Percentiles rank a stretch among this genome's conserved stretches.
These are phyloP conservation scores for Blepharisma japonicum DNA, from an alignment of 73 alveolate genomes.

Conservation along the genomic window DNA sequence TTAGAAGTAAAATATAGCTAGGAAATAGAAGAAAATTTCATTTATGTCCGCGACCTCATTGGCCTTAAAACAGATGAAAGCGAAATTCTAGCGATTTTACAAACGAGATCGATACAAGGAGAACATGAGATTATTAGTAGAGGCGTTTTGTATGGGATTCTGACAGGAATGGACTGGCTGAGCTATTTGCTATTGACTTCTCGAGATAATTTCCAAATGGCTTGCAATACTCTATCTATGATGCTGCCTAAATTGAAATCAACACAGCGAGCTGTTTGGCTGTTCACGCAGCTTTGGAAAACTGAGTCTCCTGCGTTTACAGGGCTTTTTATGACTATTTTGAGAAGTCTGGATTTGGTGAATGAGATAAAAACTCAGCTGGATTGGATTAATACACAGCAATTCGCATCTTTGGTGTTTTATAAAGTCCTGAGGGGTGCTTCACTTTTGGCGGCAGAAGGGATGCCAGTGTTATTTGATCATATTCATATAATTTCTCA, in stretches of 20 bases:
- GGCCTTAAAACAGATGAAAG: conserved; percentile 8
- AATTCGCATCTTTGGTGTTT: background rate
- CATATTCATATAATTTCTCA: background rate
- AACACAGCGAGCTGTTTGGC: background rate
- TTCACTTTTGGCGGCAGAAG: background rate
- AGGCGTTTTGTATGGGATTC: conserved; percentile 14
- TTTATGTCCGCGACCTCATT: background rate
- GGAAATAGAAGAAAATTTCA: conserved; percentile 16
- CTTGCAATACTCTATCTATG: background rate
- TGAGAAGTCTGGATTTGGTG: background rate
- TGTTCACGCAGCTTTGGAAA: background rate
- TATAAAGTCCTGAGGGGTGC: background rate
- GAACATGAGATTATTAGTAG: background rate
- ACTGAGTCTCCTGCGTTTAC: conserved; percentile 6
- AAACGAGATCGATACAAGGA: background rate
- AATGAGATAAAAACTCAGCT: background rate
- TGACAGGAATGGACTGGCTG: background rate
- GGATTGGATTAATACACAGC: conserved; percentile 2
- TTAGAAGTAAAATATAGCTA: background rate
- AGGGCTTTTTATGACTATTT: background rate
- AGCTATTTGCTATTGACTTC: background rate
- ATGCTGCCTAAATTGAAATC: background rate
- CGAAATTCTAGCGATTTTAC: background rate
- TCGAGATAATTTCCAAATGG: background rate
- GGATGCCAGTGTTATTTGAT: background rate